Percentiles rank a stretch among this genome's conserved stretches.
These are phyloP conservation scores for Saccharum hybrid DNA, from an alignment of 202 grass and related monocot species.

Conservation along the genomic window DNA sequence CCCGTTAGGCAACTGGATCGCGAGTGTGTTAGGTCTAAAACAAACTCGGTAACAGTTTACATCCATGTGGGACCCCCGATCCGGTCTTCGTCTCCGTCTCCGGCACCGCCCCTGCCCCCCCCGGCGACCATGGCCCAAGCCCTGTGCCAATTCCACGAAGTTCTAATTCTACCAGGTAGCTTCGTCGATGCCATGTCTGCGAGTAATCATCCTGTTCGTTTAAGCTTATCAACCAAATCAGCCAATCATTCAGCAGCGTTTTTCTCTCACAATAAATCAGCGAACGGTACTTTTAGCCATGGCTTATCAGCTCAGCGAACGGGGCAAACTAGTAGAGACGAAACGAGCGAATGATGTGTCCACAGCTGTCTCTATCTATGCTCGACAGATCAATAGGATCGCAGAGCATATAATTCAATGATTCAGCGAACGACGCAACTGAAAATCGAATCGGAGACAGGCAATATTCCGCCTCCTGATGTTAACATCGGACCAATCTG, in stretches of 20 bases:
- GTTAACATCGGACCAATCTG: constrained; percentile 30
- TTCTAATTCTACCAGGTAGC: not conserved
- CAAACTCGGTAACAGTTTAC: not conserved
- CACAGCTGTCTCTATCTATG: too few relatives aligned
- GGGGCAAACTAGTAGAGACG: not conserved
- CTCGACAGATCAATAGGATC: not conserved
- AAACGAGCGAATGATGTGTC: not conserved
- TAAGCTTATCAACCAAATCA: too few relatives aligned
- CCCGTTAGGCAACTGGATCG: not conserved
- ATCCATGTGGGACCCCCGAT: not conserved
- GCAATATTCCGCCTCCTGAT: constrained; percentile 38
- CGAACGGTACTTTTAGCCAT: too few relatives aligned
- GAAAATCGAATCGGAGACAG: constrained; percentile 22
- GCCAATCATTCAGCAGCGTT: too few relatives aligned
- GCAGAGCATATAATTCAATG: not conserved
- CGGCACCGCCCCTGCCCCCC: not conserved
- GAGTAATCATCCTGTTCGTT: too few relatives aligned
- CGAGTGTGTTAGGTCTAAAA: not conserved
- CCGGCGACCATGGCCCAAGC: not conserved
- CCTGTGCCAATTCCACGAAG: not conserved
- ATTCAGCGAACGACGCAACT: constrained; percentile 8
- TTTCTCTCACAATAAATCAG: too few relatives aligned
- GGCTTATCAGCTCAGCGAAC: too few relatives aligned
- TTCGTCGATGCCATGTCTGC: too few relatives aligned
- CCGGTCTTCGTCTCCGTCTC: not conserved